Base-by-base conservation (phyloP, 768 basidiomycete species). In the Tylopilus balloui region DNA sequence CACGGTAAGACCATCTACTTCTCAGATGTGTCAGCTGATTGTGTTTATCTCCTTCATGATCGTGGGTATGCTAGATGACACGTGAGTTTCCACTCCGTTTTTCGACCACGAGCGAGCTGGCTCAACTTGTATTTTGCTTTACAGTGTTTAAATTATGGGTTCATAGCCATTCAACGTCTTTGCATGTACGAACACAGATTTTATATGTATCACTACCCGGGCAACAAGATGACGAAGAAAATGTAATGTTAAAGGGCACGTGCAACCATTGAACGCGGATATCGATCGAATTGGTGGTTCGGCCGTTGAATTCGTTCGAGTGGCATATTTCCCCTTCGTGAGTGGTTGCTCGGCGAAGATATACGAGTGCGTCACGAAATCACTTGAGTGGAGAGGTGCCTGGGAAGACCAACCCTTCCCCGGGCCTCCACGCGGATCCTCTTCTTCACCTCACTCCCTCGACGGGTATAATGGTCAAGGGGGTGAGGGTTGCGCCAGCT, bases 1-100 rank as follows among this genome's bases (percentile, higher is more conserved):
- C 83, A 91, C 56, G 88, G 88, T 87, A 69, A 63, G 78, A 52
- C 17, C 6, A 36, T 32, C 28, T 31, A 25, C 23, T 24, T 44
- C 19, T 12, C 37, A 12, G 43, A 14, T 17, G 24, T 47, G 14
- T 45, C 46, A 41, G 42, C 55, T 64, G 45, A 69, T 47, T 36
- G 31, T 15, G n/a, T 46, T 48, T 28, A 12, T 51, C 53, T 20
- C 50, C 32, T 39, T 13, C 45, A 24, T 41, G 31, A 10, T 40
- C 23, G 17, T 42, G 37, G 28, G 35, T 29, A 43, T 19, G 7
- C 31, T 14, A 84, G 82, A 84, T 68, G 82, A 83, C 63, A 78
- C 78, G 82, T 83, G 69, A 65, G 80, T 76, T 55, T 32, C 48
- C 37, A 50, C 45, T 8, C 17, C 23, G 40, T 40, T 28, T 25